These are phyloP conservation scores for Penicillium verhagenii DNA, from an alignment of 495 filamentous ascomycete genomes.

Conservation along the genomic window DNA sequence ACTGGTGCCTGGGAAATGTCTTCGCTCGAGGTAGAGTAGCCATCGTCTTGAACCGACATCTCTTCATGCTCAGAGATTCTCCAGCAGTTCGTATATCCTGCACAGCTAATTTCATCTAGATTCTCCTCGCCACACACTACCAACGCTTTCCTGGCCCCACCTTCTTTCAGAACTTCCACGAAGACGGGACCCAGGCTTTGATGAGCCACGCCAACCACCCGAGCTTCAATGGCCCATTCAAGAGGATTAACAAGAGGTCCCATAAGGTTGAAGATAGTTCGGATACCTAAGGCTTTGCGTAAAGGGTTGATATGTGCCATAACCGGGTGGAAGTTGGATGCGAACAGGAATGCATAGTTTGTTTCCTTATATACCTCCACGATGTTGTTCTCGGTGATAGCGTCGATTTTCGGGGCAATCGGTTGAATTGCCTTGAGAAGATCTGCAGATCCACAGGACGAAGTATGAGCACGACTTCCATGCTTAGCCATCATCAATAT, in stretches of 20 bases:
- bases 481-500: constrained; percentile 86
- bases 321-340: constrained; percentile 91
- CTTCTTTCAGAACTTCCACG: constrained; percentile 74
- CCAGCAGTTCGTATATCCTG: constrained; percentile 86
- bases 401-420: constrained; percentile 65
- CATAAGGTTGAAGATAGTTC: constrained; percentile 95
- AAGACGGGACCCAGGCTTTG: constrained; percentile 81
- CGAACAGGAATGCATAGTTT: constrained; percentile 96
- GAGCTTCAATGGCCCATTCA: constrained; percentile 76
- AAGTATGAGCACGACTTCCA: constrained; percentile 94
- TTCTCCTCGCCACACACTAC: constrained; percentile 94
- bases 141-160: constrained; percentile 78
- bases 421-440: constrained; percentile 72
- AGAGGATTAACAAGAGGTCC: constrained; percentile 90
- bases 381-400: constrained; percentile 69
- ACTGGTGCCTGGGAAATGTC: constrained; percentile 39
- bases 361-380: constrained; percentile 65
- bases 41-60: constrained; percentile 40
- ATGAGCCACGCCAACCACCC: constrained; percentile 88
- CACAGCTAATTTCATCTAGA: constrained; percentile 91
- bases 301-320: constrained; percentile 84
- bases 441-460: constrained; percentile 92
- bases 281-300: constrained; percentile 78
- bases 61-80: constrained; percentile 56
- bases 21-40: no score